phyloP scores from a whole-genome alignment of 257 asterid genomes.

The Fraxinus excelsior region DNA sequence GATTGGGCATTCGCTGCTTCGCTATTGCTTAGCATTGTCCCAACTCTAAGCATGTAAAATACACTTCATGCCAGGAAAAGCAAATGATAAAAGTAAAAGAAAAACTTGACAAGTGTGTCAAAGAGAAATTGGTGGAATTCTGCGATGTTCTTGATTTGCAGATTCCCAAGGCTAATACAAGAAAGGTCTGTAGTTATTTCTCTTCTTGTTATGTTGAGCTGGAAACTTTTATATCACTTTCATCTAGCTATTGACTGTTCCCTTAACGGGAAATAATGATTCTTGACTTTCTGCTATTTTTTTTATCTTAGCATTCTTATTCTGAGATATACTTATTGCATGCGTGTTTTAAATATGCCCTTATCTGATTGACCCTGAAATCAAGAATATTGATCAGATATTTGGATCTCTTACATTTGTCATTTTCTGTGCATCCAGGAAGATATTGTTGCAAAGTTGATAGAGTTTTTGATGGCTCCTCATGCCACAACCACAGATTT shows the following conservation, averaged over 20 bases:
- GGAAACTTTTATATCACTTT: conserved; percentile 13
- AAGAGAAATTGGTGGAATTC: conserved; percentile 80
- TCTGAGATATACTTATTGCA: conserved; percentile 11
- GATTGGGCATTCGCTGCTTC: not conserved
- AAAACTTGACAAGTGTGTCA: conserved; percentile 78
- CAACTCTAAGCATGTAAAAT: conserved; percentile 15
- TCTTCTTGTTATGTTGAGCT: not conserved
- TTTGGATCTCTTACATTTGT: conserved; percentile 7
- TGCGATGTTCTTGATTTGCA: conserved; percentile 83
- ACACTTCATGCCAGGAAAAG: conserved; percentile 64
- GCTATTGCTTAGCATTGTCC: conserved; percentile 12
- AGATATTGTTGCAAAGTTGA: conserved; percentile 71
- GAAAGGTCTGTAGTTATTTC: conserved; percentile 61
- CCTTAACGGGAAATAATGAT: not conserved
- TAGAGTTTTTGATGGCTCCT: conserved; percentile 85
- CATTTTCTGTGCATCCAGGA: conserved; percentile 52
- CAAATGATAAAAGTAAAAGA: conserved; percentile 74
- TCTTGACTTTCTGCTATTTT: conserved; percentile 14
- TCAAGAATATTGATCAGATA: not conserved
- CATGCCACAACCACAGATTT: conserved; percentile 71
- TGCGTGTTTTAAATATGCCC: not conserved
- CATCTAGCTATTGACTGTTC: not conserved
- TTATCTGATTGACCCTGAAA: not conserved
- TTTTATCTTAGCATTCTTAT: conserved; percentile 16
- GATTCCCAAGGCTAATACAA: conserved; percentile 55